A percentile compares a stretch with the other conserved stretches of the same genome.
Evolutionary conservation across 169 alveolate species (phyloP).

Genomic region (Cystoisospora suis): DNA sequence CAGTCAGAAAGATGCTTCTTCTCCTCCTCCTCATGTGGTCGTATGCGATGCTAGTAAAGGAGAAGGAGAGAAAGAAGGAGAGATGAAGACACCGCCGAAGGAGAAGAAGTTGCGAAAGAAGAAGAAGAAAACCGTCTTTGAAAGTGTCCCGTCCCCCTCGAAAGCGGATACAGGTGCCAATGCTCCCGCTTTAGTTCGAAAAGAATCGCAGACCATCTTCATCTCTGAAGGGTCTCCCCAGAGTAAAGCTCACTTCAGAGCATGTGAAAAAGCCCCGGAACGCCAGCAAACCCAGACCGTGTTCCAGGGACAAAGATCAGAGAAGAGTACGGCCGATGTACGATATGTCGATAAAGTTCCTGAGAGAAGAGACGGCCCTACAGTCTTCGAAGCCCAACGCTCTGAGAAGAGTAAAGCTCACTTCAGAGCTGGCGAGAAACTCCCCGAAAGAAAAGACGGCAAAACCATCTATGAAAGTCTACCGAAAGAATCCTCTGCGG

Average conservation of each 20-base stretch:
- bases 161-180: background rate
- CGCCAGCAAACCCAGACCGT: background rate
- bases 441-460: background rate
- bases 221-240: background rate
- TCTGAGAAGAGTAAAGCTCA: background rate
- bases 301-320: background rate
- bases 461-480: background rate
- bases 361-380: background rate
- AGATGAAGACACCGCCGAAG: too few species aligned
- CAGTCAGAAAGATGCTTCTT: background rate
- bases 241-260: background rate
- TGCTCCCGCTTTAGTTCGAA: background rate
- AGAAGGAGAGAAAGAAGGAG: background rate
- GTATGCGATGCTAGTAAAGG: background rate
- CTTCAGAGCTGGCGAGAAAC: background rate
- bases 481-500: background rate
- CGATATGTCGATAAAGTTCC: background rate
- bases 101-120: background rate
- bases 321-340: background rate
- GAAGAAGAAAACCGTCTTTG: slow-evolving; percentile 25
- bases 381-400: background rate
- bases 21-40: too few species aligned
- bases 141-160: slow-evolving; percentile 19
- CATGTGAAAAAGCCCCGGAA: background rate
- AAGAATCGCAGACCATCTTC: slow-evolving; percentile 7